phyloP scores from a whole-genome alignment of 345 rosid species.

The Iberis pinnata region DNA sequence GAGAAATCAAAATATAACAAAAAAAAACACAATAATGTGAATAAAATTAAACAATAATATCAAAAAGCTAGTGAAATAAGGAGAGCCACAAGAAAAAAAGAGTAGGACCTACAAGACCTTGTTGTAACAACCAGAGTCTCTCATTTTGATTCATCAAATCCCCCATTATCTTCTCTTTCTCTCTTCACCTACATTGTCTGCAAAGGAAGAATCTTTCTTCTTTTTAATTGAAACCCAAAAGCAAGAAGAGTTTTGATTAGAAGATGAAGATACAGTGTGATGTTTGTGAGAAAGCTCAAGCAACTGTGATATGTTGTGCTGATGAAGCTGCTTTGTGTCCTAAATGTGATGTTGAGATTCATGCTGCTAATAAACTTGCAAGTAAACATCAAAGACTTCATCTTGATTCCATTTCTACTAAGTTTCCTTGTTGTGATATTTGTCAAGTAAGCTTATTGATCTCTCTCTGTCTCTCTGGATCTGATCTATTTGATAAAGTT shows the following conservation, averaged over 20 bases:
- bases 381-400: conserved; percentile 96
- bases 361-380: conserved; percentile 90
- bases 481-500: not conserved
- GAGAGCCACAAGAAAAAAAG: too few species aligned
- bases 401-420: conserved; percentile 60
- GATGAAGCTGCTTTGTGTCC: conserved; percentile 95
- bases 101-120: too few species aligned
- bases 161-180: too few species aligned
- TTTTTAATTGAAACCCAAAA: too few species aligned
- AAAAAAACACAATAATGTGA: too few species aligned
- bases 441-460: conserved; percentile 50
- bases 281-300: conserved; percentile 92
- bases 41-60: too few species aligned
- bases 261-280: conserved; percentile 96
- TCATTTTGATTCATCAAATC: too few species aligned
- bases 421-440: conserved; percentile 84
- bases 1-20: too few species aligned
- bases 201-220: too few species aligned
- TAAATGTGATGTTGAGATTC: conserved; percentile 76
- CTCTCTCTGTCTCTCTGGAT: not conserved
- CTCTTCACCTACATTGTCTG: too few species aligned
- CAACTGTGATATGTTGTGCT: conserved; percentile 93
- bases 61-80: too few species aligned
- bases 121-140: too few species aligned
- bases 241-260: conserved; percentile 8